Evolutionary conservation across 2,329 filamentous ascomycete species (phyloP), one percentile per base, ranked within the genome.

Genomic region (Daldinia eschscholtzii): DNA sequence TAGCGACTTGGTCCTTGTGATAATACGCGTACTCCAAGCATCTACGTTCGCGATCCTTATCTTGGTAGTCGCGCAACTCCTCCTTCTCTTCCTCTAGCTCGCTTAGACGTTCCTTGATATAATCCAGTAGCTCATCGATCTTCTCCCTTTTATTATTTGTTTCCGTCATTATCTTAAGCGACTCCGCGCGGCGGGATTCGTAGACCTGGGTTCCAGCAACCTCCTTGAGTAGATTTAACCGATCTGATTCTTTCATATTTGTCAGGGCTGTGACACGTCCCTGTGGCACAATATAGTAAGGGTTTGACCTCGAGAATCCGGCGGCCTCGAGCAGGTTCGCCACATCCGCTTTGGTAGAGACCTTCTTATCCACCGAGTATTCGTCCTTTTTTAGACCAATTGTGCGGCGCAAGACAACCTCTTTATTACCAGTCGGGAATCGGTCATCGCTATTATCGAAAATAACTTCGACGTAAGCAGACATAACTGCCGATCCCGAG

Each of bases 341-440:
- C 67, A 99, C 95, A 79, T 99, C 96, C 70, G 90, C 88, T 79
- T 97, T 97, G 41, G 94, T 97, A 37, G 94, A 93, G 73, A 97
- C 97, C 83, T 98, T 99, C 79, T 94, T 93, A 81, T 99, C 96
- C 33, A 99, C 88, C 1, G 95, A 97, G 80, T 98, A 99, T 83
- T 99, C 96, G 79, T 99, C 96, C 82, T 99, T 99, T 82, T 99
- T 98, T 71, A 95, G 86, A 59, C 95, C 96, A 79, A 99, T 99
- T 0, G 96, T 98, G 50, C 96, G 92, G 70, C 97, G 92, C 65
- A 99, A 84, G 46, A 96, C 91, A 55, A 98, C 89, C 79, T 99
- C 95, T 67, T 94, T 91, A 78, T 93, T 96, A 74, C 93, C 93
- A 9, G 94, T 98, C 39, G 94, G 94, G 77, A 99, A 98, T 75